These are phyloP conservation scores for Sanghuangporus baumii DNA, from an alignment of 1,284 basidiomycete species.

Conservation along the genomic window DNA sequence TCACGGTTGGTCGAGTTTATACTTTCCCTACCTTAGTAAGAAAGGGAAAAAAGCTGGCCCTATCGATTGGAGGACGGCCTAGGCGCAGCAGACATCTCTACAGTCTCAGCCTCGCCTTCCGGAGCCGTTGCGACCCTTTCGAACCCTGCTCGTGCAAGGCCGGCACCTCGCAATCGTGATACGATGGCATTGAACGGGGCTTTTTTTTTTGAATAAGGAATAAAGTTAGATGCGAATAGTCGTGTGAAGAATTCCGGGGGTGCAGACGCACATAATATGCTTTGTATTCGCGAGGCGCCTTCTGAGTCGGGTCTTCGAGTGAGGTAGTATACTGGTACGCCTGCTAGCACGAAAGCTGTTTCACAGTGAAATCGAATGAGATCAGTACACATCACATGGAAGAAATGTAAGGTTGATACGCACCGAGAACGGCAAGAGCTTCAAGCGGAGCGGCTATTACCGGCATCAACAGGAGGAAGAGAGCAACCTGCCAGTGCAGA, in stretches of 20 bases:
- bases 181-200: conserved; percentile 8
- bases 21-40: no score
- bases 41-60: not conserved
- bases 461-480: conserved; percentile 94
- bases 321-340: conserved; percentile 82
- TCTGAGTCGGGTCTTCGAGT: conserved; percentile 47
- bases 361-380: not conserved
- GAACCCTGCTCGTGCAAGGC: conserved; percentile 10
- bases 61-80: not conserved
- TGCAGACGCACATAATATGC: conserved; percentile 40
- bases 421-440: conserved; percentile 81
- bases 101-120: not conserved
- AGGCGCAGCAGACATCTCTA: not conserved
- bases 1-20: no score
- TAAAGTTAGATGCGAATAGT: not conserved
- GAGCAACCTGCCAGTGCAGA: conserved; percentile 67
- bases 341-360: conserved; percentile 63
- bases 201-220: not conserved
- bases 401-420: conserved; percentile 8
- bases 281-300: conserved; percentile 35
- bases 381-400: not conserved
- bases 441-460: conserved; percentile 90
- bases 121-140: conserved; percentile 15
- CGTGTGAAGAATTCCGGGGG: not conserved
- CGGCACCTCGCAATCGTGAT: conserved; percentile 2